Evolutionary conservation across 2,329 filamentous ascomycete genomes (phyloP), one percentile per base, ranked within the genome.

Genomic region (Chalaropsis ovoidea): DNA sequence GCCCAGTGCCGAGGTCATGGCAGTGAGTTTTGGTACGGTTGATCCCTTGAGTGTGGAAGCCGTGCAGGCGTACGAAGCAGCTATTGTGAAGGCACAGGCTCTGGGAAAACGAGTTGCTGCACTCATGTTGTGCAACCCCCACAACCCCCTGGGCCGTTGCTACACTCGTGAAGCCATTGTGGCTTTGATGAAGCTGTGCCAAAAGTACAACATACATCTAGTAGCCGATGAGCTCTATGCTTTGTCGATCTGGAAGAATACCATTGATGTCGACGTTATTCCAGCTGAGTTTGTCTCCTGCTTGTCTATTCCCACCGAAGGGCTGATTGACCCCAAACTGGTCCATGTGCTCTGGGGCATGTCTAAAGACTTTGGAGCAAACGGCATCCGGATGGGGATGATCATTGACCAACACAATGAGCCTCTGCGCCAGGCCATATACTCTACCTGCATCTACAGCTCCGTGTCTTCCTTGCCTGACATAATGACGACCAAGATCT

Each of bases 341-440:
- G 74, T 85, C 0, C 83, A 86, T 70, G 77, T 82, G 1, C 71
- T 82, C 24, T 77, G 78, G 72, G 75, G 76, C 27, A 74, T 77
- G 69, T 76, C 73, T 62, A 78, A 81, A 69, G 81, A 83, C 71
- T 85, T 85, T 71, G 80, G 80, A 27, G 78, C 80, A 22, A 83
- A 82, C 52, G 83, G 83, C 0, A 72, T 84, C 7, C 77, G 82
- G 0, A 68, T 83, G 3, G 82, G 81, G 0, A 75, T 73, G 19
- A 72, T 82, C n/a, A 74, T 82, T 24, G 79, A 78, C 4, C 80
- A 80, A 64, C 70, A 73, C 41, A 82, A 80, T 66, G 62, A 69
- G 1, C 69, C 71, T 0, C 69, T 82, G 0, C 74, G 76, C 54
- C 67, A 68, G 1, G 76, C 78, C 0, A 63, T 81, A 2, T 69